Base-by-base conservation (phyloP, 768 basidiomycete genomes). In the Rhizopogon roseolus region DNA sequence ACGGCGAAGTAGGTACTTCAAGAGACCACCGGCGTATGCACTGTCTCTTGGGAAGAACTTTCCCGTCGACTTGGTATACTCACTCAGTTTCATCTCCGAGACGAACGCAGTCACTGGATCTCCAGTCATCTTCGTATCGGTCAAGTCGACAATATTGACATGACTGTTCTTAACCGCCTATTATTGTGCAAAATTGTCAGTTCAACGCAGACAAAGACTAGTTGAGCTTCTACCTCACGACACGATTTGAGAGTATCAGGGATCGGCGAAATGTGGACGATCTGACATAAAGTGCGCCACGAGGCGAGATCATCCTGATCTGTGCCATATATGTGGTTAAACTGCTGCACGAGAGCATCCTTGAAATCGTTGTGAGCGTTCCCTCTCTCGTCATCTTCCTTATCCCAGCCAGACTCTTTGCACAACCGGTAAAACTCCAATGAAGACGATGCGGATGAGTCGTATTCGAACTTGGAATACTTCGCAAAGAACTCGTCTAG, bases 101-200 rank as follows among this genome's bases (percentile, higher is more conserved):
- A 16, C 1, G 51, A 72, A 73, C 6, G 34, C 42, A 0, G 10
- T 43, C 5, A 72, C 64, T 5, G 52, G 49, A 0, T 51, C 17
- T 5, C 60, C 55, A 1, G 57, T 57, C 14, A 51, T 49, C 1
- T 32, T 53, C 0, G 59, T 50, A 17, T 68, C 55, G 17, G 71
- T 41, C 38, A 73, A 60, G 43, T 72, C 67, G 22, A 68, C 58
- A 4, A 71, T 58, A 41, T 73, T 70, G 42, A 73, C 63, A 11
- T 66, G 61, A 1, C 60, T 60, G 8, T 58, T 59, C 53, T 58
- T 56, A 1, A 68, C 54, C 8, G 50, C 38, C 70, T 70, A 6
- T 16, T 70, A 6, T 16, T 43, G 16, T 19, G 13, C 19, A 10
- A 1, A 5, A 25, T 39, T 37, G 37, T 28, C 34, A 55, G 17